Base-by-base conservation (phyloP, 164 flowering plant species). In the Aristolochia californica region DNA sequence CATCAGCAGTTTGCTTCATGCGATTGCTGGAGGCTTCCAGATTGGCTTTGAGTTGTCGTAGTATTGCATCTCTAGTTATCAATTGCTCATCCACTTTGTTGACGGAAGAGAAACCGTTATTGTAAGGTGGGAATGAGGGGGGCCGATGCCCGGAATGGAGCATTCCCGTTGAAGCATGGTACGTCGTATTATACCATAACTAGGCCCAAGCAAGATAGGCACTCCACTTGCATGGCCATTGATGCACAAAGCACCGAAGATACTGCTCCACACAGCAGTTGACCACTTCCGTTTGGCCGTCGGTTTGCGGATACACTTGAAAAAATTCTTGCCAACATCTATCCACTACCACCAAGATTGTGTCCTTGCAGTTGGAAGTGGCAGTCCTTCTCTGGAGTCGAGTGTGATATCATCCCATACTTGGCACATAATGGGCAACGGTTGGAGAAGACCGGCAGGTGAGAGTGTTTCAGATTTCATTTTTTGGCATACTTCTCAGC, bases 311-410 rank as follows among this genome's bases (percentile, higher is more conserved):
- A n/a, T 57, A 45, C 7, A 59, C 4, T 0, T 24, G n/a, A 47
- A 59, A 59, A 26, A 48, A 47, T 5, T 26, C 18, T 3, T 54
- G 53, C 48, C 59, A 53, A 53, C 59, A 65, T 18, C 48, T 14
- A 45, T 45, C 48, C 3, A 45, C 48, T 2, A n/a, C 48, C 3
- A 45, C 48, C 3, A 14, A 11, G 12, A 45, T 45, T 14, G 18
- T n/a, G 16, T 14, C 16, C 18, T n/a, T 45, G 16, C 11, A 3
- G 2, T 3, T 45, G 16, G 12, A 11, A 3, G 3, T 3, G 48
- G 48, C 12, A 45, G 48, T 2, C 48, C 48, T 45, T 45, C n/a
- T 14, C 3, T n/a, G 18, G 11, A 17, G 47, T 20, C 30, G 7
- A 2, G 30, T 2, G 30, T 28, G 30, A 38, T 16, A n/a, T 56